These are phyloP conservation scores for Prunus mongolica DNA, from an alignment of 306 rosid genomes.

Conservation along the genomic window DNA sequence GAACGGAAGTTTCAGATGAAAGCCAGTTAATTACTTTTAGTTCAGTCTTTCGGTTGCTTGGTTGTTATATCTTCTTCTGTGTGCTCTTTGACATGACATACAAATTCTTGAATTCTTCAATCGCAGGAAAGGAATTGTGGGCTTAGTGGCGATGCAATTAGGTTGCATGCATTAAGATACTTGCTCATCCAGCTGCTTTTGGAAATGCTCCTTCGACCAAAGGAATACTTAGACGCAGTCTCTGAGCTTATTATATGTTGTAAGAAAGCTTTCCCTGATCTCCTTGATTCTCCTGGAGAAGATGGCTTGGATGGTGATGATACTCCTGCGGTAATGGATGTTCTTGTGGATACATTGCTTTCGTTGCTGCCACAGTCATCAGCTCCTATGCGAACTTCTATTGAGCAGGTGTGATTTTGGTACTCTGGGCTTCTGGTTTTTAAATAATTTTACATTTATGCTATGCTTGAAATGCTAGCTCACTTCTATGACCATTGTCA, in stretches of 20 bases:
- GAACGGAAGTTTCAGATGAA: constrained; percentile 1
- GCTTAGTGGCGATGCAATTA: constrained; percentile 43
- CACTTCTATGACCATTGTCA: background rate
- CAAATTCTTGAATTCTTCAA: constrained; percentile 6
- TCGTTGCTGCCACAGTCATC: constrained; percentile 89
- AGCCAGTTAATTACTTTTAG: background rate
- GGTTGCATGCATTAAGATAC: constrained; percentile 70
- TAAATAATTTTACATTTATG: background rate
- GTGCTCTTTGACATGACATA: background rate
- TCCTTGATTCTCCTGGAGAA: constrained; percentile 57
- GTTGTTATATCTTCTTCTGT: background rate
- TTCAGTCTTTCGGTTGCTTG: constrained; percentile 8
- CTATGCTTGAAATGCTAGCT: background rate
- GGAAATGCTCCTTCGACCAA: constrained; percentile 81
- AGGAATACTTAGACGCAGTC: constrained; percentile 81
- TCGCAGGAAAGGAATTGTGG: constrained; percentile 74
- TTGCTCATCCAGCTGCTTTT: constrained; percentile 85
- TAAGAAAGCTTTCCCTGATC: constrained; percentile 71
- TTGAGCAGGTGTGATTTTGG: constrained; percentile 69
- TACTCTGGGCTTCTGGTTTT: constrained; percentile 14
- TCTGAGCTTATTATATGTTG: constrained; percentile 80
- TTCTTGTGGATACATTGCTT: constrained; percentile 92
- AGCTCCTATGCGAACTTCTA: constrained; percentile 77
- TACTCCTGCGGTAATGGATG: constrained; percentile 76
- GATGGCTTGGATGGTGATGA: constrained; percentile 54